These are phyloP conservation scores for Rhynchospora breviuscula DNA, from an alignment of 176 grass and related monocot species.

Conservation along the genomic window DNA sequence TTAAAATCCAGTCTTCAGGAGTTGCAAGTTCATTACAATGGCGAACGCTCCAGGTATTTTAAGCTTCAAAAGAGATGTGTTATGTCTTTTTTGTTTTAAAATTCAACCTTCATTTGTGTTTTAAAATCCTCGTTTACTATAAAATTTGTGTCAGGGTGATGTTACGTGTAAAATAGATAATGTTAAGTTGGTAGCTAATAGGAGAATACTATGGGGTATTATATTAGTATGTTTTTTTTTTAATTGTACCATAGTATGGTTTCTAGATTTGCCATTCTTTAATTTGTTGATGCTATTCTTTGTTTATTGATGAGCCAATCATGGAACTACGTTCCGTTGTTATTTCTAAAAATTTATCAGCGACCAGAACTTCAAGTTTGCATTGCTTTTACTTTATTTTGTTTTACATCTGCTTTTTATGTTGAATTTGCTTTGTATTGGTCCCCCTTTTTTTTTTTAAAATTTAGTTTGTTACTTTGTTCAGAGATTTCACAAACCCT, in stretches of 20 bases:
- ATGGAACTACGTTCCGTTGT: background rate
- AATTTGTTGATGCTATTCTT: background rate
- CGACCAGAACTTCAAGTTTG: background rate
- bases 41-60: conserved; percentile 83
- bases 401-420: background rate
- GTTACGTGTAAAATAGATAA: background rate
- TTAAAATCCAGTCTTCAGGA: conserved; percentile 71
- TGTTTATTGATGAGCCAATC: background rate
- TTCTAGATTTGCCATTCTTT: background rate
- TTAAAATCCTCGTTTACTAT: background rate
- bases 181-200: background rate
- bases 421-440: conserved; percentile 3
- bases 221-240: too few relatives aligned
- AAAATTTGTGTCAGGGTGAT: background rate
- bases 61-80: background rate
- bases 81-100: background rate
- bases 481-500: conserved; percentile 97
- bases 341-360: conserved; percentile 6
- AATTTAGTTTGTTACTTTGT: conserved; percentile 16
- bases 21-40: conserved; percentile 99
- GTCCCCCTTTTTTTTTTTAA: background rate
- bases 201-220: background rate
- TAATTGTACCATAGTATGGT: background rate
- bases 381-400: background rate
- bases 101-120: background rate